Conservation (phyloP, 1,284 basidiomycete species). For the Sparassis latifolia region DNA sequence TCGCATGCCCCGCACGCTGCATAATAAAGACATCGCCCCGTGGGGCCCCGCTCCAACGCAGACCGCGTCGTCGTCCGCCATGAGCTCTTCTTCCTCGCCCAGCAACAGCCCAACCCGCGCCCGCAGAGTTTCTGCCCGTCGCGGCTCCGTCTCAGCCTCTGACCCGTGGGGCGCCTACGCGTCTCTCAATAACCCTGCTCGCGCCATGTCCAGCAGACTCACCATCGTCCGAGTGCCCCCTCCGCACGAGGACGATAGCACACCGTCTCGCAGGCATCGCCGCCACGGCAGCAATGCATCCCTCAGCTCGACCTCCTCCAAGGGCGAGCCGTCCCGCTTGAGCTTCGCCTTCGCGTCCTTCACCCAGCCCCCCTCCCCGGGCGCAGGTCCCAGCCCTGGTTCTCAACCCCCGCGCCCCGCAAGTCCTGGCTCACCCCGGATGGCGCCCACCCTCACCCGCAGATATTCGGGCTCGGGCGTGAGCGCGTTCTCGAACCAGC, state of each 20-base stretch:
- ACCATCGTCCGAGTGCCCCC: slow-evolving; percentile 65
- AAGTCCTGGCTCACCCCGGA: slow-evolving; percentile 23
- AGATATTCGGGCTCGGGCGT: slow-evolving; percentile 14
- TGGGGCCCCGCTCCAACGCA: slow-evolving; percentile 8
- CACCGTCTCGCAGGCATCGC: slow-evolving; percentile 18
- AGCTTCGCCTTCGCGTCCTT: slow-evolving; percentile 67
- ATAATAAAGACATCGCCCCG: slow-evolving; percentile 1
- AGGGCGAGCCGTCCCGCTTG: slow-evolving; percentile 33
- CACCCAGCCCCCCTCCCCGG: slow-evolving; percentile 23
- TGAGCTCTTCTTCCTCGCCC: slow-evolving; percentile 19
- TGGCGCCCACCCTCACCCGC: slow-evolving; percentile 18
- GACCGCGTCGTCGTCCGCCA: slow-evolving; percentile 1
- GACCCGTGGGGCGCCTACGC: slow-evolving; percentile 59
- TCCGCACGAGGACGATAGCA: slow-evolving; percentile 20
- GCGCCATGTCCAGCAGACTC: slow-evolving; percentile 55
- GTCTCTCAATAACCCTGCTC: slow-evolving; percentile 43
- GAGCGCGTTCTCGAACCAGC: slow-evolving; percentile 16
- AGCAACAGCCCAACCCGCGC: slow-evolving; percentile 21
- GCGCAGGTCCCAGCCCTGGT: slow-evolving; percentile 9
- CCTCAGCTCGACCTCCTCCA: slow-evolving; percentile 22
- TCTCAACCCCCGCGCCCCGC: slow-evolving; percentile 9
- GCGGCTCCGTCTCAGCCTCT: slow-evolving; percentile 58
- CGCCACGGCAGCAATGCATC: slow-evolving; percentile 31
- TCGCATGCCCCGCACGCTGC: no score
- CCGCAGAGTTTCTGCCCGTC: slow-evolving; percentile 44